These are phyloP conservation scores for Malus hybrid DNA, from an alignment of 331 rosid genomes.

Conservation along the genomic window DNA sequence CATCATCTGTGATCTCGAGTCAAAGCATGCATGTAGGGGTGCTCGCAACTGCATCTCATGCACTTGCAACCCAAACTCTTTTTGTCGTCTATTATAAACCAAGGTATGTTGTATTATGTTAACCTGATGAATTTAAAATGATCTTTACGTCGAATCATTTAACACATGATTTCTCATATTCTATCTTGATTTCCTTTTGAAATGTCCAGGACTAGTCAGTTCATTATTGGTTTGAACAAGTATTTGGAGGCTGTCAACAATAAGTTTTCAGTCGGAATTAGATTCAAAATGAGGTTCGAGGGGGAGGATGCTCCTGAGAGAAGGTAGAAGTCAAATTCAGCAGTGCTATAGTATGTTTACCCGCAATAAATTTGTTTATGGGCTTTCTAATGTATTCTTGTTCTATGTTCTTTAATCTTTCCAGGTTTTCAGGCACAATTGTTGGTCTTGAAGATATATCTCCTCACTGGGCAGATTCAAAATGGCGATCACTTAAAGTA, in stretches of 20 bases:
- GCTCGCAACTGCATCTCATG: conserved; percentile 92
- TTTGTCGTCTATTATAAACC: conserved; percentile 78
- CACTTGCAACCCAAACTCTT: conserved; percentile 55
- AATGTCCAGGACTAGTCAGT: conserved; percentile 61
- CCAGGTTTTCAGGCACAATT: conserved; percentile 76
- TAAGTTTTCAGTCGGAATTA: conserved; percentile 56
- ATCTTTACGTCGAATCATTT: neutral
- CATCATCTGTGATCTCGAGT: conserved; percentile 81
- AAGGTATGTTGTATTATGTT: conserved; percentile 30
- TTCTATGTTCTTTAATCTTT: conserved; percentile 5
- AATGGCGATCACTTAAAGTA: conserved; percentile 85
- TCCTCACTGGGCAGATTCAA: conserved; percentile 55
- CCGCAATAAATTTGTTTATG: neutral
- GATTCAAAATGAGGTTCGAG: conserved; percentile 73
- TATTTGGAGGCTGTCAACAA: conserved; percentile 55
- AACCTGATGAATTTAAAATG: neutral
- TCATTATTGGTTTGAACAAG: conserved; percentile 59
- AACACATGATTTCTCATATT: conserved; percentile 1
- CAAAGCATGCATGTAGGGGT: conserved; percentile 92
- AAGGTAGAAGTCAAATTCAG: conserved; percentile 38
- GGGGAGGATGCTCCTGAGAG: conserved; percentile 81
- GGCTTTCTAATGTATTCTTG: conserved; percentile 14
- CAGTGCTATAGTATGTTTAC: neutral
- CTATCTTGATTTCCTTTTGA: conserved; percentile 1
- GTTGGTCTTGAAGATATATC: conserved; percentile 65